Evolutionary conservation across 192 early-diverging fungal species (phyloP), one percentile per base, ranked within the genome.

Genomic region (Rhizophagus sp.): DNA sequence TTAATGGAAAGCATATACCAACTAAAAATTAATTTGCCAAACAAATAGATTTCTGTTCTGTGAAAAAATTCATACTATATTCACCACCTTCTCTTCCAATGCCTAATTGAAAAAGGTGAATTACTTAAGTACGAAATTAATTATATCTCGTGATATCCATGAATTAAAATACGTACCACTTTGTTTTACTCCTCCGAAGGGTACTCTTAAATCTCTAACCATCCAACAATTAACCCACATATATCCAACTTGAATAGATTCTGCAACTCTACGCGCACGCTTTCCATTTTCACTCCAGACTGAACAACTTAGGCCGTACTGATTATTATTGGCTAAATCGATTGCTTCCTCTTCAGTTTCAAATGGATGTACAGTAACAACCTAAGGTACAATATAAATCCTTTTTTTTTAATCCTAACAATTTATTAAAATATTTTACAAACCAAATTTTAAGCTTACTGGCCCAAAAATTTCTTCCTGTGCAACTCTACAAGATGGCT

Each of bases 401-500:
- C 41, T 10, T 10, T 47, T 47, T 47, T 47, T 47, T 12, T 47
- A 2, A 57, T 57, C 6, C 6, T 57, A 57, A 4, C 3, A 17
- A 19, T 57, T 30, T 22, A 22, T 22, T 57, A 13, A 19, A 66
- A 30, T 66, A 27, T 33, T 33, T 13, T 66, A 66, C 2, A 61
- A 12, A 75, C 11, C 4, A 30, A 62, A 13, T 1, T 4, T 17
- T 10, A 75, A 12, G 22, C 62, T 36, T 76, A 76, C 94, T n/a
- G 94, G 94, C 24, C 93, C 93, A 88, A 95, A 95, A 33, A 94
- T 94, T 80, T 95, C 93, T 82, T 95, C 93, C 62, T 91, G 91
- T 76, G 87, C 88, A 27, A 83, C 82, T 11, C 89, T 80, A 39
- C 80, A 81, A 24, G 69, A 63, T 10, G 85, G 83, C 0, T 81